Base-by-base conservation (phyloP, 108 stramenopile species). In the Fistulifera solaris region DNA sequence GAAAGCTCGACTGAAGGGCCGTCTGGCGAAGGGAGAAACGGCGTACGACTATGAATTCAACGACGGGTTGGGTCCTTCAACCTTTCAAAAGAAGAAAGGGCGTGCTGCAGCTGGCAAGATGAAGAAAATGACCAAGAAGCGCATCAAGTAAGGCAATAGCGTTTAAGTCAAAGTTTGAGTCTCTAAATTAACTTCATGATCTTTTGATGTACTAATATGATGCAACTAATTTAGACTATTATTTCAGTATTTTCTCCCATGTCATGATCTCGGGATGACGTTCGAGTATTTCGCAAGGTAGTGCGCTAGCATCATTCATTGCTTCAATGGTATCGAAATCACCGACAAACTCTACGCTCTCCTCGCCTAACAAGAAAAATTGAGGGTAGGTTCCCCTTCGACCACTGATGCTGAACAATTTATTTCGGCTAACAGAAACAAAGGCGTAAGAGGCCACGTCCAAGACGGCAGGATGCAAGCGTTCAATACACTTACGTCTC, bases 41-140 rank as follows among this genome's bases (percentile, higher is more conserved):
- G 93, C 81, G 0, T 83, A 85, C 52, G 93, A 94, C 68, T 88
- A 86, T 59, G 93, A 94, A 8, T 90, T 59, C 61, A 71, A 88
- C 67, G 93, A 94, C 61, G 86, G 85, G 14, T 60, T 85, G 40
- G 83, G 85, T 19, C 67, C 76, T 15, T 76, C 81, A 11, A 60
- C 65, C 21, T 94, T 85, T 52, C 76, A 63, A 58, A 94, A 94
- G 72, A 94, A 94, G 82, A 94, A 94, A 73, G 93, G 93, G 16
- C 68, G 93, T 26, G 93, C 88, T 31, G 93, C 88, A 27, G 66
- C 68, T 24, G 93, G 88, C 10, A 94, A 93, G 67, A 74, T 81
- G 70, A 89, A 80, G 68, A 89, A 87, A 59, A 61, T 89, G 27
- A 93, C 87, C 8, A 93, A 89, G 76, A 85, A 84, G 55, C 48